Evolutionary conservation across 2,329 filamentous ascomycete species (phyloP).

Genomic region (Plenodomus biglobosus): DNA sequence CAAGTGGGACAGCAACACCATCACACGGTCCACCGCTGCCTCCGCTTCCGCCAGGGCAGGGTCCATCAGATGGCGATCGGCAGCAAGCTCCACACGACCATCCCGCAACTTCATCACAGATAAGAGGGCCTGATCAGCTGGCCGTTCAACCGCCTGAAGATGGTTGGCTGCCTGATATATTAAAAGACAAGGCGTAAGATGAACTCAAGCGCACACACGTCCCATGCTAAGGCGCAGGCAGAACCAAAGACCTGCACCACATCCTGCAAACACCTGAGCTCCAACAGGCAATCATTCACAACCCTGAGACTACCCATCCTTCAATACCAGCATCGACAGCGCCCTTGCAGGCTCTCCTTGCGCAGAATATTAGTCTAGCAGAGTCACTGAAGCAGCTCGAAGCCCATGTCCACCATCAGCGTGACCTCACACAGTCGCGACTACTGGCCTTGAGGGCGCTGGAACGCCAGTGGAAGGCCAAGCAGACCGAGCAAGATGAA

Average conservation of each 20-base stretch:
- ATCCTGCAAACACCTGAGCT: slow-evolving; percentile 66
- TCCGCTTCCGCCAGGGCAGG: slow-evolving; percentile 45
- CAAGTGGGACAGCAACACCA: slow-evolving; percentile 47
- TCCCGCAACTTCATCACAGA: slow-evolving; percentile 19
- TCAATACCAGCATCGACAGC: slow-evolving; percentile 67
- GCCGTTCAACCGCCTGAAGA: slow-evolving; percentile 50
- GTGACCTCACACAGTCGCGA: slow-evolving; percentile 74
- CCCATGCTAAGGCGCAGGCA: slow-evolving; percentile 41
- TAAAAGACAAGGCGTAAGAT: slow-evolving; percentile 80
- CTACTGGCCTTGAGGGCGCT: slow-evolving; percentile 81
- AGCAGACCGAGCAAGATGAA: slow-evolving; percentile 85
- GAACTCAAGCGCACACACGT: slow-evolving; percentile 14
- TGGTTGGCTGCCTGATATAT: slow-evolving; percentile 73
- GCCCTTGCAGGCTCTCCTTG: slow-evolving; percentile 64
- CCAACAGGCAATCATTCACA: slow-evolving; percentile 72
- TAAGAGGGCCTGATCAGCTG: slow-evolving; percentile 16
- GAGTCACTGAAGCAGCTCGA: slow-evolving; percentile 64
- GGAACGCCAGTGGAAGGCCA: slow-evolving; percentile 88
- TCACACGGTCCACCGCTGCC: slow-evolving; percentile 49
- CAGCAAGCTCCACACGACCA: slow-evolving; percentile 21
- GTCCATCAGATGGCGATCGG: slow-evolving; percentile 25
- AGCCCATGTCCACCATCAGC: slow-evolving; percentile 59
- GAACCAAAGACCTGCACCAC: slow-evolving; percentile 76
- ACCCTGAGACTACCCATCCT: slow-evolving; percentile 68
- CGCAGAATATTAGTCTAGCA: slow-evolving; percentile 72